A percentile compares a stretch with the other conserved stretches of the same genome.
Evolutionary conservation across 1,284 basidiomycete species (phyloP).

Genomic region (Puccinia polysora): DNA sequence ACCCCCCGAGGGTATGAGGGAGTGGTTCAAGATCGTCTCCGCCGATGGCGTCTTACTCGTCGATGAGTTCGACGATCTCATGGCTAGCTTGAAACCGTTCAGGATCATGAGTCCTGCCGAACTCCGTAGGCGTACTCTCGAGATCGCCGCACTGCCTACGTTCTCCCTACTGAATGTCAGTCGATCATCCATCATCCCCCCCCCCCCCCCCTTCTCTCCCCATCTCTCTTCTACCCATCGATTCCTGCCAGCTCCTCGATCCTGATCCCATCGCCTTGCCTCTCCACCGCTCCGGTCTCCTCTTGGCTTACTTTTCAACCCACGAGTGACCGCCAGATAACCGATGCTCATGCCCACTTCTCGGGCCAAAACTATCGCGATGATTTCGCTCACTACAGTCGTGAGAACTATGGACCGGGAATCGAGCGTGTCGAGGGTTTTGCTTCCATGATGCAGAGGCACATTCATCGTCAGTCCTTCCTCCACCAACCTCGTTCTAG

Average conservation of each 20-base stretch:
- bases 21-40: constrained; percentile 37
- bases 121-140: constrained; percentile 32
- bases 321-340: too few relatives aligned
- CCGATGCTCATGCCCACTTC: constrained; percentile 30
- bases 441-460: constrained; percentile 41
- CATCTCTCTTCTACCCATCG: background rate
- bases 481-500: too few relatives aligned
- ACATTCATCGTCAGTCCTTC: constrained; percentile 31
- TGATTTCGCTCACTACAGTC: constrained; percentile 34
- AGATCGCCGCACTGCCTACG: constrained; percentile 38
- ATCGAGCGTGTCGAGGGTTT: constrained; percentile 41
- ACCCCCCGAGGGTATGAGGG: constrained; percentile 34
- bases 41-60: constrained; percentile 36
- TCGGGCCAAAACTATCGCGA: constrained; percentile 41
- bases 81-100: constrained; percentile 38
- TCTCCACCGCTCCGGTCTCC: too few relatives aligned
- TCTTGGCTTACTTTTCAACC: too few relatives aligned
- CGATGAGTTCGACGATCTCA: constrained; percentile 40
- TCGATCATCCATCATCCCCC: background rate
- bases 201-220: background rate
- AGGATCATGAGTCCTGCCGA: constrained; percentile 34
- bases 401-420: constrained; percentile 43
- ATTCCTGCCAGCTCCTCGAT: too few relatives aligned
- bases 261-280: too few relatives aligned
- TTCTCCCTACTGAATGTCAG: constrained; percentile 40